These are phyloP conservation scores for Corchorus olitorius DNA, from an alignment of 345 rosid species.

Conservation along the genomic window DNA sequence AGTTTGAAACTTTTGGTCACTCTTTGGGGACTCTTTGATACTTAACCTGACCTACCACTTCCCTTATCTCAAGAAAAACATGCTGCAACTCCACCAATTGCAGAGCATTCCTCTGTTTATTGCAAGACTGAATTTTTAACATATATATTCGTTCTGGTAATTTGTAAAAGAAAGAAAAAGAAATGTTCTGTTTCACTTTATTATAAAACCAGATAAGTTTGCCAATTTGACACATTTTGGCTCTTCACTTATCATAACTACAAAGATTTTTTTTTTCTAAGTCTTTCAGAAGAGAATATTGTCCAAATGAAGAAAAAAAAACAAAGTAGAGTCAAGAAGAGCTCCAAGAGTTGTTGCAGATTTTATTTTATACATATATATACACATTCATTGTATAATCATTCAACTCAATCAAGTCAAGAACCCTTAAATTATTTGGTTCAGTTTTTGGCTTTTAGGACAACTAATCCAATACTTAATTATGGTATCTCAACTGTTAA, in stretches of 20 bases:
- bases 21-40: constrained; percentile 34
- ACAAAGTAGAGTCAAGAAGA: neutral
- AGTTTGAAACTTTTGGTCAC: constrained; percentile 54
- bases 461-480: constrained; percentile 5
- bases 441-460: constrained; percentile 5
- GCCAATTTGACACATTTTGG: neutral
- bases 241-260: neutral
- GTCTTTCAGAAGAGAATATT: neutral
- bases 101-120: neutral
- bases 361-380: neutral
- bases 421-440: neutral
- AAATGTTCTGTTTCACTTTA: neutral
- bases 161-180: neutral
- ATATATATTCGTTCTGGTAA: neutral
- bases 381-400: neutral
- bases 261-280: neutral
- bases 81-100: constrained; percentile 17
- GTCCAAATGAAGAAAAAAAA: neutral
- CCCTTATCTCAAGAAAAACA: constrained; percentile 27
- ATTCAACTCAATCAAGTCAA: constrained; percentile 6
- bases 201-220: constrained; percentile 7
- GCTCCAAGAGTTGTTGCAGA: neutral
- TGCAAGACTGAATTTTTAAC: neutral
- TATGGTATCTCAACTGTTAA: neutral
- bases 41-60: constrained; percentile 53